Percentiles rank a stretch among this genome's conserved stretches.
phyloP scores from a whole-genome alignment of 176 grass and related monocot species.

The Areca catechu region DNA sequence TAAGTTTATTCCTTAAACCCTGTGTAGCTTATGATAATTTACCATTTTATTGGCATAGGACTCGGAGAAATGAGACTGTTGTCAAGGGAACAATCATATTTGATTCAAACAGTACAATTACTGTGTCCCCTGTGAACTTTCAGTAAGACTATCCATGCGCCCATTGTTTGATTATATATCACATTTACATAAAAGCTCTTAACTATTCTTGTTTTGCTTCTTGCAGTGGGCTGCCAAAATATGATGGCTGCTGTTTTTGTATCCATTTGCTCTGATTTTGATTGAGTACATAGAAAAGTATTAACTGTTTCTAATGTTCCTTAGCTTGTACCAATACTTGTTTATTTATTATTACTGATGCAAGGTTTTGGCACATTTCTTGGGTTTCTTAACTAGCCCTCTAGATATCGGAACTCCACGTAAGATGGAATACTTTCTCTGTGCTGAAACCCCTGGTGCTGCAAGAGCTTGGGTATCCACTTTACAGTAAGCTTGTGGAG shows the following conservation, averaged over 20 bases:
- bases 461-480: constrained; percentile 96
- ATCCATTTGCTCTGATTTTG: constrained; percentile 32
- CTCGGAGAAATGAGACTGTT: constrained; percentile 65
- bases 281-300: too few species aligned
- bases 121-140: constrained; percentile 89
- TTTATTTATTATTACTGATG: too few species aligned
- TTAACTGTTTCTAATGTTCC: too few species aligned
- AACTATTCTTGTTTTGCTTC: constrained; percentile 11
- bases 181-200: background rate
- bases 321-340: too few species aligned
- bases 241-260: constrained; percentile 97
- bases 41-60: constrained; percentile 34
- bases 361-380: background rate
- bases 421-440: constrained; percentile 98
- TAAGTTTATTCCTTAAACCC: background rate
- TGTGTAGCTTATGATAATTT: background rate
- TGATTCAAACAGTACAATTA: constrained; percentile 90
- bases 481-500: constrained; percentile 66
- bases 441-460: constrained; percentile 85
- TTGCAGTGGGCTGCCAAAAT: constrained; percentile 83
- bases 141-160: constrained; percentile 56
- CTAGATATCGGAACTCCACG: constrained; percentile 90
- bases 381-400: constrained; percentile 40
- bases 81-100: constrained; percentile 75
- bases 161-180: constrained; percentile 1